Evolutionary conservation across 1,284 basidiomycete genomes (phyloP).

Genomic region (Microbotryomycetes sp.): DNA sequence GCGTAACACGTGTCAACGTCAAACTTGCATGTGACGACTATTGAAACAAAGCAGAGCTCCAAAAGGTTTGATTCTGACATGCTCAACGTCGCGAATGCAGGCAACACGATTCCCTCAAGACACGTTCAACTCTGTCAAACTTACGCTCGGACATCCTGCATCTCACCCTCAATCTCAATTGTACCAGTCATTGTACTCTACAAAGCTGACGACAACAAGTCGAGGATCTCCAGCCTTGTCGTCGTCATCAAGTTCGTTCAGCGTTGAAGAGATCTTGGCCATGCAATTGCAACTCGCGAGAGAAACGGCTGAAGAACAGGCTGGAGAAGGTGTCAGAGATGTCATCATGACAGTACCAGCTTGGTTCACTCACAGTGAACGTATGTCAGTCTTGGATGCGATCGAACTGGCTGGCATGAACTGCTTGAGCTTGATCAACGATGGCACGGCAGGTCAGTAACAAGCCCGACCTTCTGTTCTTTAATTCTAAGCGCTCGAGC

Average conservation of each 20-base stretch:
- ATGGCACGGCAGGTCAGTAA: constrained; percentile 64
- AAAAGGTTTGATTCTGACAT: background rate
- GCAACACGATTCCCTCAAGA: constrained; percentile 84
- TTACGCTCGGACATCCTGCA: constrained; percentile 67
- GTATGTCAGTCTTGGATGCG: constrained; percentile 83
- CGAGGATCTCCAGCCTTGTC: constrained; percentile 57
- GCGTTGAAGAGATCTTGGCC: constrained; percentile 82
- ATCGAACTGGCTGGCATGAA: constrained; percentile 82
- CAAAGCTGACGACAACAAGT: constrained; percentile 54
- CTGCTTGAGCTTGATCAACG: constrained; percentile 78
- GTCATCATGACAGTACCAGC: constrained; percentile 75
- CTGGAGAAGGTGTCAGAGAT: constrained; percentile 68
- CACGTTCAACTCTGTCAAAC: constrained; percentile 79
- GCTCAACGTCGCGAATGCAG: constrained; percentile 38
- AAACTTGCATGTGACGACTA: background rate
- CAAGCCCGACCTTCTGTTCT: too few species aligned
- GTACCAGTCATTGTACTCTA: constrained; percentile 56
- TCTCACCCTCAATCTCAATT: constrained; percentile 54
- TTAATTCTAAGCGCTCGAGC: too few species aligned
- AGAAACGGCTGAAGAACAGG: constrained; percentile 71
- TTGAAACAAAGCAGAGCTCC: background rate
- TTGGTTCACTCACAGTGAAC: constrained; percentile 77
- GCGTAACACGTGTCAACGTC: background rate
- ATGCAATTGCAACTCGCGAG: constrained; percentile 91
- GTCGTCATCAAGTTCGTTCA: constrained; percentile 42